phyloP scores from a whole-genome alignment of 164 flowering plant species.

The Piper longum region DNA sequence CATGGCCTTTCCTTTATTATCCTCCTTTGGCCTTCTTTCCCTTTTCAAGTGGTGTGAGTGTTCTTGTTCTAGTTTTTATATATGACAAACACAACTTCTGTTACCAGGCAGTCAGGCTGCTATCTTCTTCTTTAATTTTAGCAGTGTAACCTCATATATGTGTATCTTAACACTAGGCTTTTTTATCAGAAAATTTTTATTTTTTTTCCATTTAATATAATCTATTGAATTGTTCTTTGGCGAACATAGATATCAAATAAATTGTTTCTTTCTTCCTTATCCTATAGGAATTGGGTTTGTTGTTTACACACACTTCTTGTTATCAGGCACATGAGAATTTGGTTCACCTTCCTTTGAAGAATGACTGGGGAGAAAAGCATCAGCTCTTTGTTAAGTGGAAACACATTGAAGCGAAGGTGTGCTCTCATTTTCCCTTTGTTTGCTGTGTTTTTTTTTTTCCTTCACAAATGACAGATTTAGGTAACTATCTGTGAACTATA shows the following conservation, averaged over 20 bases:
- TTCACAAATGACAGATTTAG: not conserved
- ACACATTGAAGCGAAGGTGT: conserved; percentile 86
- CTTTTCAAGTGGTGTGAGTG: not conserved
- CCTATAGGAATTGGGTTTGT: not conserved
- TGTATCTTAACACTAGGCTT: no score
- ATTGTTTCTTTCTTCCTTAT: no score
- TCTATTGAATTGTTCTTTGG: no score
- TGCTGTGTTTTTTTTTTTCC: not conserved
- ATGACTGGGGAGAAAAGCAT: conserved; percentile 96
- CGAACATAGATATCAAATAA: no score
- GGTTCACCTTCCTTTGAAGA: conserved; percentile 53
- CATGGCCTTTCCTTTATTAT: not conserved
- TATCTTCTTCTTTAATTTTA: no score
- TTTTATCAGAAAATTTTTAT: no score
- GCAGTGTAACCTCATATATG: no score
- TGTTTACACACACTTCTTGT: not conserved
- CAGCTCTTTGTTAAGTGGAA: conserved; percentile 73
- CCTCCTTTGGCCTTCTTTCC: not conserved
- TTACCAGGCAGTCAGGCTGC: no score
- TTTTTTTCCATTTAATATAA: no score
- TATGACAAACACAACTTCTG: no score
- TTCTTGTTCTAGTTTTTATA: no score
- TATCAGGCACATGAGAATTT: conserved; percentile 75
- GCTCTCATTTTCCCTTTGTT: not conserved
- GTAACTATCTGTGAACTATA: no score